Evolutionary conservation across 805 yeast species (phyloP).

Genomic region (Blastobotrys mokoenaii): DNA sequence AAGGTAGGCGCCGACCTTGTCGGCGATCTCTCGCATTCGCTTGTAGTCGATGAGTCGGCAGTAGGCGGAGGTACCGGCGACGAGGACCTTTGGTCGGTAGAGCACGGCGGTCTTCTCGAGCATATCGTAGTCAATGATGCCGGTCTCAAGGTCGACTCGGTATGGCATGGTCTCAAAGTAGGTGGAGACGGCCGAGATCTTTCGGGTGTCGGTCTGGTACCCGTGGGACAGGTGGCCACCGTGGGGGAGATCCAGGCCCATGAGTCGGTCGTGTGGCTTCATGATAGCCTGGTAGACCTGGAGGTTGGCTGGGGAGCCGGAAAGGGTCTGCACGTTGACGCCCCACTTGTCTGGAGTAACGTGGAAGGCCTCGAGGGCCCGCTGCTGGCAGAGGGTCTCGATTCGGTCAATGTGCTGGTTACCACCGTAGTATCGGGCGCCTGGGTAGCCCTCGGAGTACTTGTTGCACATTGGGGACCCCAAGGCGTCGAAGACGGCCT

Average conservation of each 20-base stretch:
- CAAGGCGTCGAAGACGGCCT: slow-evolving; percentile 89
- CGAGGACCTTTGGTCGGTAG: slow-evolving; percentile 92
- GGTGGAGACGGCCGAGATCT: slow-evolving; percentile 91
- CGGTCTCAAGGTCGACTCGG: slow-evolving; percentile 86
- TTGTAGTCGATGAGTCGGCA: slow-evolving; percentile 93
- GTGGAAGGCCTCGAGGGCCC: slow-evolving; percentile 87
- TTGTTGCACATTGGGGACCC: slow-evolving; percentile 98
- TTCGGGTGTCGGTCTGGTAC: slow-evolving; percentile 87
- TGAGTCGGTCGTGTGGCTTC: slow-evolving; percentile 92
- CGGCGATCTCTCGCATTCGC: slow-evolving; percentile 94
- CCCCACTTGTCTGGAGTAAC: slow-evolving; percentile 87
- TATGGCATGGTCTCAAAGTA: slow-evolving; percentile 99
- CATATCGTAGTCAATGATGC: slow-evolving; percentile 92
- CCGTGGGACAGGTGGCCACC: slow-evolving; percentile 99
- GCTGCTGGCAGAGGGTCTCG: slow-evolving; percentile 84
- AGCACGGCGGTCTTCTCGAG: slow-evolving; percentile 83
- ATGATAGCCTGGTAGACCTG: slow-evolving; percentile 93
- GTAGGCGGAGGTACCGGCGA: slow-evolving; percentile 98
- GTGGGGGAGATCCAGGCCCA: slow-evolving; percentile 98
- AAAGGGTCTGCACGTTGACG: slow-evolving; percentile 91
- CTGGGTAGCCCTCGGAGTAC: slow-evolving; percentile 98
- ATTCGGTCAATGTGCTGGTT: slow-evolving; percentile 94
- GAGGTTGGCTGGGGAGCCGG: slow-evolving; percentile 97
- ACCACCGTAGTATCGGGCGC: slow-evolving; percentile 98
- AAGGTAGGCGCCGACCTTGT: slow-evolving; percentile 93